A percentile compares a stretch with the other conserved stretches of the same genome.
Conservation (phyloP, 768 basidiomycete genomes). For the Termitomyces sp. region DNA sequence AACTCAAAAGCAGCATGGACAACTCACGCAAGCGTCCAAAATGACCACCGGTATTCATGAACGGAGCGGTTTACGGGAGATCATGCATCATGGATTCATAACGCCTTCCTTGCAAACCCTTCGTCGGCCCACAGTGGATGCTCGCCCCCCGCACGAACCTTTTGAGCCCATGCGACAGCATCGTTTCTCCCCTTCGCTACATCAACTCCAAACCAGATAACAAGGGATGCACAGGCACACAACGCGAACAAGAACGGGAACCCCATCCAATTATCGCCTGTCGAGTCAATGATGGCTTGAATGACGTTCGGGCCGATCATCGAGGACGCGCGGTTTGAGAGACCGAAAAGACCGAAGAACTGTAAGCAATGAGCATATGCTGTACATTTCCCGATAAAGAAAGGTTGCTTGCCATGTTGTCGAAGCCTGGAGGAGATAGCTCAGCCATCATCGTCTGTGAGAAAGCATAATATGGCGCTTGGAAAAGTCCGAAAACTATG, state of each 20-base stretch:
- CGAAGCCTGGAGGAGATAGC: slow-evolving; percentile 81
- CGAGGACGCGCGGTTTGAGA: slow-evolving; percentile 81
- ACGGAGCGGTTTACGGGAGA: not conserved
- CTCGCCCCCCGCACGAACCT: slow-evolving; percentile 2
- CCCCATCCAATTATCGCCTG: slow-evolving; percentile 75
- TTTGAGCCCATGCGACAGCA: slow-evolving; percentile 53
- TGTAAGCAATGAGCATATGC: slow-evolving; percentile 18
- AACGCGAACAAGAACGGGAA: slow-evolving; percentile 82
- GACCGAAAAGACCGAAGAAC: slow-evolving; percentile 86
- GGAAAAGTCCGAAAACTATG: slow-evolving; percentile 73
- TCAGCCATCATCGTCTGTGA: slow-evolving; percentile 89
- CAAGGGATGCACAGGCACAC: slow-evolving; percentile 56
- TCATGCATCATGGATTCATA: not conserved
- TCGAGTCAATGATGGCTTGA: slow-evolving; percentile 71
- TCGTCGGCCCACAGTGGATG: not conserved
- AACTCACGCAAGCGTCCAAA: not conserved
- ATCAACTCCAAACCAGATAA: slow-evolving; percentile 76
- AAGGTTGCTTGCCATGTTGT: slow-evolving; percentile 49
- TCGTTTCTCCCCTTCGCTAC: slow-evolving; percentile 56
- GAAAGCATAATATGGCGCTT: slow-evolving; percentile 85
- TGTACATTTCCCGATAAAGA: not conserved
- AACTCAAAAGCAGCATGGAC: not conserved
- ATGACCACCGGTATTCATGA: not conserved
- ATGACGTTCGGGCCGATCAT: slow-evolving; percentile 87
- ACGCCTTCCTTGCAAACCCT: not conserved